Percentiles rank a stretch among this genome's conserved stretches.
phyloP scores from a whole-genome alignment of 495 filamentous ascomycete genomes.

The Xylaria curta region DNA sequence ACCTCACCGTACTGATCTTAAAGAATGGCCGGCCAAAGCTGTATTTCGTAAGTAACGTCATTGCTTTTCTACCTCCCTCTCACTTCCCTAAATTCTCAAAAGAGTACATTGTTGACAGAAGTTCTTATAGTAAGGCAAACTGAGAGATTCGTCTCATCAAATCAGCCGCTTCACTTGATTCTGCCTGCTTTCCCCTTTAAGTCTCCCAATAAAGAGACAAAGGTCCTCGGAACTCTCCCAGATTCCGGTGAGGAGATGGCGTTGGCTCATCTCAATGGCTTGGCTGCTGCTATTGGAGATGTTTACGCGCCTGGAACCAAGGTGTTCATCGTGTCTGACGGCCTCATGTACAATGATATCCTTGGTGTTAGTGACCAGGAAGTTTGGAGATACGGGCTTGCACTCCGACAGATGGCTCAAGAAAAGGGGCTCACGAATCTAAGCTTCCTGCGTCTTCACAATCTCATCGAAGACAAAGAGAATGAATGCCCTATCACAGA shows the following conservation, averaged over 20 bases:
- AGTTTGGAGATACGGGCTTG: slow-evolving; percentile 3
- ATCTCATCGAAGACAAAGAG: neutral
- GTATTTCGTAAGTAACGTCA: too few relatives aligned
- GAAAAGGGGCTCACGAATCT: slow-evolving; percentile 10
- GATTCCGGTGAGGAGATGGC: neutral
- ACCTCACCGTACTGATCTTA: too few relatives aligned
- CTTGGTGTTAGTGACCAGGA: slow-evolving; percentile 4
- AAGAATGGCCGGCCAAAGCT: too few relatives aligned
- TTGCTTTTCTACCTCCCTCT: too few relatives aligned
- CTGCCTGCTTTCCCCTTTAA: slow-evolving; percentile 16
- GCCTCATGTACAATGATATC: slow-evolving; percentile 10
- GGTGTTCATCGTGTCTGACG: neutral
- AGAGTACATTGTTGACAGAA: too few relatives aligned
- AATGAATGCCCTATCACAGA: too few relatives aligned
- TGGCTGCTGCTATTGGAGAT: too few relatives aligned
- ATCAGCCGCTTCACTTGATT: neutral
- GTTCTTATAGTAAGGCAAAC: too few relatives aligned
- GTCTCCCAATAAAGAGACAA: neutral
- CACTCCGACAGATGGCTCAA: neutral
- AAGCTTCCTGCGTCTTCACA: neutral
- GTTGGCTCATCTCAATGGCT: too few relatives aligned
- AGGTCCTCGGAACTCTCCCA: slow-evolving; percentile 2
- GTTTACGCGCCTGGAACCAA: too few relatives aligned
- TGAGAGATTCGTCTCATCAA: too few relatives aligned
- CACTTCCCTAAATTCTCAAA: too few relatives aligned